Conservation (phyloP, 148 eudicot genomes). For the Gaultheria prostrata region DNA sequence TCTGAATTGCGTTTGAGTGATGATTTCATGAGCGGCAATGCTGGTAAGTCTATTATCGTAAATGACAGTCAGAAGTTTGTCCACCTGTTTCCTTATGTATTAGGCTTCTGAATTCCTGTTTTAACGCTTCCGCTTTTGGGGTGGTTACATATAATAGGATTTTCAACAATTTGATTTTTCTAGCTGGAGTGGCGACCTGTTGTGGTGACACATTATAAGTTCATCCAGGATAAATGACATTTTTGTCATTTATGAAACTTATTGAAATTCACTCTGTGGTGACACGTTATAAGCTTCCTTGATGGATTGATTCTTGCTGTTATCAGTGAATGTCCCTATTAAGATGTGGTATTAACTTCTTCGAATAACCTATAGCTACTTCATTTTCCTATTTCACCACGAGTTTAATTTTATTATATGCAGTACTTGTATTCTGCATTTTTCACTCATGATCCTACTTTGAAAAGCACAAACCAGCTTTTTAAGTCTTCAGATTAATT, state of each 20-base stretch:
- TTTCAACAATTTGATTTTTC: not conserved
- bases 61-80: not conserved
- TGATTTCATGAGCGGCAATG: constrained; percentile 40
- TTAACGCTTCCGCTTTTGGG: too few species aligned
- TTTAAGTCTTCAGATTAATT: not conserved
- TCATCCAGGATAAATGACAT: not conserved
- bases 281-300: not conserved
- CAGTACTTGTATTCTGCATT: not conserved
- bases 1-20: constrained; percentile 67
- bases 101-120: not conserved
- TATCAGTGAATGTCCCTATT: not conserved
- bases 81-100: not conserved
- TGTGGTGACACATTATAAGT: not conserved
- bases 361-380: not conserved
- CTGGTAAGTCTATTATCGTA: constrained; percentile 41
- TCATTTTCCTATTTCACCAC: not conserved
- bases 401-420: not conserved
- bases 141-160: too few species aligned
- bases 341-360: constrained; percentile 1
- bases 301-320: not conserved
- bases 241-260: not conserved
- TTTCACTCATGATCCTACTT: not conserved
- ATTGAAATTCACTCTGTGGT: not conserved
- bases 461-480: not conserved
- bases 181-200: not conserved